These are phyloP conservation scores for Pichia sp. DNA, from an alignment of 1,139 yeast species.

Conservation along the genomic window DNA sequence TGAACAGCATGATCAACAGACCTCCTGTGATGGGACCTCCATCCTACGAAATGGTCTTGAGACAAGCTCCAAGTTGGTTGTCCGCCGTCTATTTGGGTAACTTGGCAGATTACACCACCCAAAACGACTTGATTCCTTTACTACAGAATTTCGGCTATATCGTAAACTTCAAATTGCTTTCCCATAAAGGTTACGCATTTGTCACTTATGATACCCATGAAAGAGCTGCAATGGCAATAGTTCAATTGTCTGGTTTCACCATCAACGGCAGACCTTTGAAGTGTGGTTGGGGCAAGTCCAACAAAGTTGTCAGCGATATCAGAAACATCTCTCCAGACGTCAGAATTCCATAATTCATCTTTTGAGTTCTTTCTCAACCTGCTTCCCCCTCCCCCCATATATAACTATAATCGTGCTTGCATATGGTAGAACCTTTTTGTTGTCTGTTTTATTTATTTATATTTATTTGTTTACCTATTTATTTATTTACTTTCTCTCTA, in stretches of 20 bases:
- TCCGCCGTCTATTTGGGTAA: constrained; percentile 89
- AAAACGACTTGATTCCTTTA: constrained; percentile 67
- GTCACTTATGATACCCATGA: constrained; percentile 84
- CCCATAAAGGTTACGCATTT: constrained; percentile 81
- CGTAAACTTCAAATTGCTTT: constrained; percentile 74
- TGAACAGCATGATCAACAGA: constrained; percentile 7
- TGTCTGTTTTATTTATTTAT: not conserved
- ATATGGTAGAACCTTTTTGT: not conserved
- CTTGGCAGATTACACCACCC: constrained; percentile 70
- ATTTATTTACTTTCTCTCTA: constrained; percentile 1
- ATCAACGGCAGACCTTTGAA: constrained; percentile 76
- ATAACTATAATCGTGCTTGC: not conserved
- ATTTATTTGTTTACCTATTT: not conserved
- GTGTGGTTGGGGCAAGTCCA: constrained; percentile 76
- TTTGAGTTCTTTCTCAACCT: not conserved
- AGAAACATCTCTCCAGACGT: constrained; percentile 9
- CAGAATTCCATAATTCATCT: constrained; percentile 10
- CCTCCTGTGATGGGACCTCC: constrained; percentile 27
- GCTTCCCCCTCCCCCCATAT: not conserved
- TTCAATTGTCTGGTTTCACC: constrained; percentile 69
- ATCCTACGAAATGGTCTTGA: constrained; percentile 60
- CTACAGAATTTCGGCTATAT: constrained; percentile 78
- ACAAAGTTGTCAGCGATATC: constrained; percentile 12
- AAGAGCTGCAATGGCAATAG: constrained; percentile 83
- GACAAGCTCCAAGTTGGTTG: constrained; percentile 79